phyloP scores from a whole-genome alignment of 768 basidiomycete species.

The Mycena sanguinolenta region DNA sequence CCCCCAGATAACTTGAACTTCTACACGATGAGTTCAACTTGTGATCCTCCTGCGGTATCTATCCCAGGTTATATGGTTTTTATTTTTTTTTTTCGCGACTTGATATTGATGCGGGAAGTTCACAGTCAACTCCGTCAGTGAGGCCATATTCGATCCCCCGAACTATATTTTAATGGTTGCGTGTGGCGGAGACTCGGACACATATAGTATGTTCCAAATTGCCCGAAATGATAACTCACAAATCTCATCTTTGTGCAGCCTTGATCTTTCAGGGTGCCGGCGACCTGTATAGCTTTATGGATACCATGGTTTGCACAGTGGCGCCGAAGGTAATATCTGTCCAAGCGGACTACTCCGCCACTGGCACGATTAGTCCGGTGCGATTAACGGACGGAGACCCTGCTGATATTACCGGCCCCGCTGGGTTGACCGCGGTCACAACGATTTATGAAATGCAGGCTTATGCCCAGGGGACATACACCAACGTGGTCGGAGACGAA shows the following conservation, averaged over 20 bases:
- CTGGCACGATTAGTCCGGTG: not conserved
- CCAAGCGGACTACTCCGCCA: not conserved
- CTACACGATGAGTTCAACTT: not conserved
- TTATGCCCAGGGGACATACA: not conserved
- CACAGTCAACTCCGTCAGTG: no score
- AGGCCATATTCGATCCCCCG: not conserved
- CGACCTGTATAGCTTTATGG: not conserved
- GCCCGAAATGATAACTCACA: not conserved
- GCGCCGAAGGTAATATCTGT: not conserved
- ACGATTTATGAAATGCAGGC: not conserved
- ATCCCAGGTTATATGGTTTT: no score
- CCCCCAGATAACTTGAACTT: no score
- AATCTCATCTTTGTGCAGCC: not conserved
- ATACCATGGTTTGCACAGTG: not conserved
- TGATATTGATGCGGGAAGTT: no score
- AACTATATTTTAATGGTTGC: conserved; percentile 6
- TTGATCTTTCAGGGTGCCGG: not conserved
- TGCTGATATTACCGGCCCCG: not conserved
- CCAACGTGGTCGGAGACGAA: not conserved
- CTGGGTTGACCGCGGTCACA: not conserved
- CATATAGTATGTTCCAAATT: not conserved
- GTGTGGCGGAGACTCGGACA: not conserved
- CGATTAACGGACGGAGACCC: not conserved
- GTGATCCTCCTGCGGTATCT: not conserved
- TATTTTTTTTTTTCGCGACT: not conserved